Conservation (phyloP, 1,284 basidiomycete genomes). For the Apiotrichum veenhuisii region DNA sequence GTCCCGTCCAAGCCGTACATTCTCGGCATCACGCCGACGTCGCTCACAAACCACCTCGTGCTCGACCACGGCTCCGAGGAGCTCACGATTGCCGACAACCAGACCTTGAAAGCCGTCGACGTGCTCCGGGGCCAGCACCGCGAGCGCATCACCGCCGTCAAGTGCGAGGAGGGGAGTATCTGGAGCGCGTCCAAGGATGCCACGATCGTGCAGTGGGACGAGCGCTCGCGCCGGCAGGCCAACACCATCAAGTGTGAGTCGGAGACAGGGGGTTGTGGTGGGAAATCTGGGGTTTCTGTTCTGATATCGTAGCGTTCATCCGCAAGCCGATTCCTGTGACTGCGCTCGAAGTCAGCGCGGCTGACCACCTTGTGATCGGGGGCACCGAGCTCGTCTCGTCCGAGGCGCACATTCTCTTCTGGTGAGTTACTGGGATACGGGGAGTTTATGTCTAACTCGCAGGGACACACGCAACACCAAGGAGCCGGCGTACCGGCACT, state of each 20-base stretch:
- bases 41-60: constrained; percentile 38
- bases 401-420: constrained; percentile 52
- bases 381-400: constrained; percentile 52
- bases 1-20: constrained; percentile 41
- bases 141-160: constrained; percentile 31
- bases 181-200: constrained; percentile 46
- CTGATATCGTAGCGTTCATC: constrained; percentile 31
- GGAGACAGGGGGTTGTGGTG: background rate
- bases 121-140: constrained; percentile 36
- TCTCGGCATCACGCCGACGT: constrained; percentile 42
- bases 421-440: constrained; percentile 27
- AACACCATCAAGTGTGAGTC: constrained; percentile 42
- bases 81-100: constrained; percentile 43
- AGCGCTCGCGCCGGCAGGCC: constrained; percentile 34
- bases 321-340: constrained; percentile 45
- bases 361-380: constrained; percentile 49
- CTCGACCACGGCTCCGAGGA: constrained; percentile 38
- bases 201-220: constrained; percentile 46
- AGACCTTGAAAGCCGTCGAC: constrained; percentile 42
- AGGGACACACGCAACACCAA: constrained; percentile 49
- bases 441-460: background rate
- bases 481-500: constrained; percentile 48
- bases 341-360: constrained; percentile 38
- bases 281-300: no score
- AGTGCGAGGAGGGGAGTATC: constrained; percentile 29